Evolutionary conservation across 1,284 basidiomycete species (phyloP).

Genomic region (Athelia psychrophila): DNA sequence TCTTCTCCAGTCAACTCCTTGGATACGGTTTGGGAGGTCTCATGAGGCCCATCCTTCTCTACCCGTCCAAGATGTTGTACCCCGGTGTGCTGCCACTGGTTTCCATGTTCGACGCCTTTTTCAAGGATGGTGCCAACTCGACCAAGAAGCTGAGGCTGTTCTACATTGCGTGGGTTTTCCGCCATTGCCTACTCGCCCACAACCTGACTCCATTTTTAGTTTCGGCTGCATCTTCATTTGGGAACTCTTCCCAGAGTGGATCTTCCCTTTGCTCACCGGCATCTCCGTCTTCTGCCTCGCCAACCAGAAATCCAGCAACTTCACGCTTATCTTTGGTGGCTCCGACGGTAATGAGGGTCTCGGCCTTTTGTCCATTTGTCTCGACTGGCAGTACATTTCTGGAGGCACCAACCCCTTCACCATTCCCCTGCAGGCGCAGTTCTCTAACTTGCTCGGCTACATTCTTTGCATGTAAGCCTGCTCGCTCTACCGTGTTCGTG

Average conservation of each 20-base stretch:
- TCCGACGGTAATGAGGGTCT: constrained; percentile 59
- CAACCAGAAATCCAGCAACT: constrained; percentile 40
- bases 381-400: constrained; percentile 60
- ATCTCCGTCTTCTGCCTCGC: constrained; percentile 59
- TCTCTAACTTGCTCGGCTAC: constrained; percentile 41
- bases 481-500: neutral
- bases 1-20: constrained; percentile 61
- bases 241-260: constrained; percentile 53
- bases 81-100: constrained; percentile 51
- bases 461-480: constrained; percentile 40
- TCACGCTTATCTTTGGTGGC: constrained; percentile 60
- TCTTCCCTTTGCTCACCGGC: constrained; percentile 46
- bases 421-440: constrained; percentile 40
- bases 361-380: constrained; percentile 45
- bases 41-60: constrained; percentile 51
- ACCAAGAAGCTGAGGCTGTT: constrained; percentile 44
- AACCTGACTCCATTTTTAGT: too few relatives aligned
- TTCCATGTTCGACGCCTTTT: constrained; percentile 56
- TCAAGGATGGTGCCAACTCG: constrained; percentile 43
- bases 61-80: constrained; percentile 67
- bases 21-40: constrained; percentile 57
- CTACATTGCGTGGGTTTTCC: constrained; percentile 33
- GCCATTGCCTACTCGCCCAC: too few relatives aligned
- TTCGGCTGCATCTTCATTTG: constrained; percentile 49
- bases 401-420: constrained; percentile 36